Evolutionary conservation across 345 rosid genomes (phyloP).

Genomic region (Boechera retrofracta): DNA sequence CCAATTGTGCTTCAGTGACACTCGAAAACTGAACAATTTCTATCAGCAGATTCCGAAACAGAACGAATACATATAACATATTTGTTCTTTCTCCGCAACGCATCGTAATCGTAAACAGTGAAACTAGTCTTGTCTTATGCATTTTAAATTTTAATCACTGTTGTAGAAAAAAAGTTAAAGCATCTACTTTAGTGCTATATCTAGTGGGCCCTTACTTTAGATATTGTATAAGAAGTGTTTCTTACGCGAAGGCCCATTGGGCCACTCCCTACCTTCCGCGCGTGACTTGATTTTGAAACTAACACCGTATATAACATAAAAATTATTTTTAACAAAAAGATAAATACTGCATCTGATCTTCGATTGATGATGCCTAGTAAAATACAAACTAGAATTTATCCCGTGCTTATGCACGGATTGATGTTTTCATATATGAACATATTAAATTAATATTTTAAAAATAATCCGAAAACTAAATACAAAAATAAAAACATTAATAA

Average conservation of each 20-base stretch:
- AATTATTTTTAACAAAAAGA: not conserved
- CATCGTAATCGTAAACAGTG: not conserved
- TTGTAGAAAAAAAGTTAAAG: not conserved
- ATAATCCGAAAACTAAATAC: no score
- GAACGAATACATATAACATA: no score
- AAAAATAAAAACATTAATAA: no score
- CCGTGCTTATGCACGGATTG: no score
- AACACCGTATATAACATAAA: not conserved
- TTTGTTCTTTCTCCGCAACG: no score
- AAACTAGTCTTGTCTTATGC: slow-evolving; percentile 5
- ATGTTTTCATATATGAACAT: no score
- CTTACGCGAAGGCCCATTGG: slow-evolving; percentile 32
- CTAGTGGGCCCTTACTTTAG: slow-evolving; percentile 15
- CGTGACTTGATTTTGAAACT: not conserved
- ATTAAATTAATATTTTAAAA: no score
- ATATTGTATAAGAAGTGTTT: slow-evolving; percentile 2
- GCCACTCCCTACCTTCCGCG: slow-evolving; percentile 7
- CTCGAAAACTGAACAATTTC: no score
- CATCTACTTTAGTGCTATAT: not conserved
- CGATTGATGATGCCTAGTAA: not conserved
- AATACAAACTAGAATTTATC: no score
- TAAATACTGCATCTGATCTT: not conserved
- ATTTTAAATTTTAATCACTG: not conserved
- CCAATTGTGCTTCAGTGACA: no score
- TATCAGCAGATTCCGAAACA: no score